A percentile compares a stretch with the other conserved stretches of the same genome.
These are phyloP conservation scores for Claviceps purpurea DNA, from an alignment of 2,329 filamentous ascomycete genomes.

Conservation along the genomic window DNA sequence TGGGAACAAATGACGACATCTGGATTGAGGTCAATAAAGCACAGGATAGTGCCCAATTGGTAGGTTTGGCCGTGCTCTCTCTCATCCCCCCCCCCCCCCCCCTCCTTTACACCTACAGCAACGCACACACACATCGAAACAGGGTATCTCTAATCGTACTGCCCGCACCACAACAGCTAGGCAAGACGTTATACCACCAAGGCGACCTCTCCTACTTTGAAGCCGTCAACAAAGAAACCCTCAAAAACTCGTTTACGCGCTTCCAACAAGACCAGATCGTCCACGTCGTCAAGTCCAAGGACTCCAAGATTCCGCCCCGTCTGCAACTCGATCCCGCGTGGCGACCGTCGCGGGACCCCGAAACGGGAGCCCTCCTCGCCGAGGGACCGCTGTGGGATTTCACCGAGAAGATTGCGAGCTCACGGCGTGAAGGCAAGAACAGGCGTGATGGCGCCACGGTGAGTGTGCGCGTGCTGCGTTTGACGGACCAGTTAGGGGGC, in stretches of 20 bases:
- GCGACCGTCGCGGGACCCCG: slow-evolving; percentile 52
- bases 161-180: slow-evolving; percentile 41
- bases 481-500: slow-evolving; percentile 62
- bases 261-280: slow-evolving; percentile 89
- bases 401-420: slow-evolving; percentile 72
- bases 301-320: slow-evolving; percentile 44
- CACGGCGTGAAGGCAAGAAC: slow-evolving; percentile 86
- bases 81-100: neutral
- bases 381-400: slow-evolving; percentile 82
- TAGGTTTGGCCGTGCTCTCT: slow-evolving; percentile 24
- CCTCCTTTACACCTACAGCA: neutral
- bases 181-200: slow-evolving; percentile 95
- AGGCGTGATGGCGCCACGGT: slow-evolving; percentile 86
- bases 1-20: slow-evolving; percentile 40
- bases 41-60: slow-evolving; percentile 69
- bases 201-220: slow-evolving; percentile 96
- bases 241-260: slow-evolving; percentile 81
- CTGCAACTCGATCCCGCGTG: slow-evolving; percentile 63
- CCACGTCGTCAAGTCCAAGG: slow-evolving; percentile 55
- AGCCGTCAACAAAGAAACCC: slow-evolving; percentile 93
- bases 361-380: slow-evolving; percentile 48
- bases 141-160: neutral
- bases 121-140: neutral
- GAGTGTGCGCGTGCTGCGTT: slow-evolving; percentile 60
- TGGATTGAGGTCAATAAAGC: slow-evolving; percentile 72